Conservation (phyloP, 1,284 basidiomycete species). For the Apiotrichum siamense region DNA sequence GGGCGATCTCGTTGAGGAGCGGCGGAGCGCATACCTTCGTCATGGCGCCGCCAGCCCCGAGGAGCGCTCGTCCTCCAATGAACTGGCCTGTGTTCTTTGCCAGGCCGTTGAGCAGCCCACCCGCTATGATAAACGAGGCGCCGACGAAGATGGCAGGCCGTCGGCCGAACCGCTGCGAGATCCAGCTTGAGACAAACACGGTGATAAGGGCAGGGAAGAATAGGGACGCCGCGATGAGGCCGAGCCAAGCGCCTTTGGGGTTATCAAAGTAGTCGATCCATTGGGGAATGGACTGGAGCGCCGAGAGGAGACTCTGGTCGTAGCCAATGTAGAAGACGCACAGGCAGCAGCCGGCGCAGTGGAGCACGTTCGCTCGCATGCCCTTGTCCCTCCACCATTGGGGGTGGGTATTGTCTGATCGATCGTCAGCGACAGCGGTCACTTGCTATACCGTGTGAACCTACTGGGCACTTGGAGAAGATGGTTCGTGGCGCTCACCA, state of each 20-base stretch:
- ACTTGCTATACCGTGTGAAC: no score
- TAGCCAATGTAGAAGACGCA: no score
- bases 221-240: conserved; percentile 22
- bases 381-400: no score
- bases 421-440: no score
- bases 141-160: conserved; percentile 23
- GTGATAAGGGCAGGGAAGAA: conserved; percentile 26
- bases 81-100: conserved; percentile 13
- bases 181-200: conserved; percentile 21
- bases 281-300: conserved; percentile 13
- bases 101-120: conserved; percentile 17
- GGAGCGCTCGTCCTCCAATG: conserved; percentile 22
- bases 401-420: no score
- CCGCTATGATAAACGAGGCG: conserved; percentile 19
- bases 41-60: conserved; percentile 27
- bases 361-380: no score
- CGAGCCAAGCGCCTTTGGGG: conserved; percentile 21
- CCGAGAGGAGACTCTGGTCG: conserved; percentile 21
- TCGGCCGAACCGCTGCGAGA: conserved; percentile 21
- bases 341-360: no score
- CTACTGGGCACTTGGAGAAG: no score
- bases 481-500: no score
- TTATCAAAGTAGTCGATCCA: conserved; percentile 28
- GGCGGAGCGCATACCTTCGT: conserved; percentile 23
- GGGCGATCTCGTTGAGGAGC: conserved; percentile 24